Base-by-base conservation (phyloP, 2,329 filamentous ascomycete species). In the Dryadomyces quercivorus region DNA sequence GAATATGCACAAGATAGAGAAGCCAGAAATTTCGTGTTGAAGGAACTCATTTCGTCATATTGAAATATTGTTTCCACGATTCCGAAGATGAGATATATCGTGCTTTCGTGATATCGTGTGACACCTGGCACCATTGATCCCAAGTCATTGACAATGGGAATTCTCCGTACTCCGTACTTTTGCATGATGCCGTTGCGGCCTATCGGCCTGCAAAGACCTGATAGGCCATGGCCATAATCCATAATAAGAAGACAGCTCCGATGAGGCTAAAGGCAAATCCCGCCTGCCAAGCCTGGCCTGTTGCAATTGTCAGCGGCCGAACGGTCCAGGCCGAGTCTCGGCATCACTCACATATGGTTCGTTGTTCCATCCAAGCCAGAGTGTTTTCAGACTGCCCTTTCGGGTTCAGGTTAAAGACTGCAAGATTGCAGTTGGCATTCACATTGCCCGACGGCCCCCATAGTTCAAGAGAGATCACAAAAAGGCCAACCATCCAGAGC, bases 181-280 rank as follows among this genome's bases (percentile, higher is more conserved):
- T 31, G 26, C 26, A 31, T 31, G 26, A 31, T 31, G 26, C 8
- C 4, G 26, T 31, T 31, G 26, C 26, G 4, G 26, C 26, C 42
- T 36, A 50, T n/a, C 31, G 31, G 10, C 31, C 50, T 2, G 31
- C 75, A 69, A 81, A 85, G 10, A 85, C 81, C 59, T 82, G 80
- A 60, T 82, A 80, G 12, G 80, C 77, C 76, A 85, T 84, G 58
- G 84, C 70, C 73, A 84, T 83, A 62, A 84, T 79, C 81, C 81
- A 85, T n/a, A 85, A 63, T 56, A 84, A 64, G 59, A 84, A 84
- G 1, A 83, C 67, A 18, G 67, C 70, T 0, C 81, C 82, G 2
- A 82, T 75, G 22, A 86, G 65, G 18, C 74, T 74, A 64, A 85
- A 81, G 1, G 80, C 75, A 66, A 84, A 86, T 1, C 79, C 78